Conservation (phyloP, 148 eudicot genomes). For the Rhododendron mucronatum region DNA sequence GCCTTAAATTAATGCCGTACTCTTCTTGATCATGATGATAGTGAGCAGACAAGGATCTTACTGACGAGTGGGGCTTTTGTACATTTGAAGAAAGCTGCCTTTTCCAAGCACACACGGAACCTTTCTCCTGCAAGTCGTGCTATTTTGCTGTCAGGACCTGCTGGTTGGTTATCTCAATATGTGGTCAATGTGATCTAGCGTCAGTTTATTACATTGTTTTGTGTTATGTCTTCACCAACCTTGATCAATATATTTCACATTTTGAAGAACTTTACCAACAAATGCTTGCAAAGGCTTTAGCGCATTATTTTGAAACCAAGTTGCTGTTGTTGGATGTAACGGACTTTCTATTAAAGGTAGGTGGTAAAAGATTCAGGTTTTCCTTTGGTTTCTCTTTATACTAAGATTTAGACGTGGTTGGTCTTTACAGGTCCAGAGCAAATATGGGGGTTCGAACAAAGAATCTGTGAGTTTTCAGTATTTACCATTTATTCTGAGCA, state of each 20-base stretch:
- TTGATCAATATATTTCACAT: conserved; percentile 6
- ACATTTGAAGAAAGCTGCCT: conserved; percentile 67
- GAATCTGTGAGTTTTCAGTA: conserved; percentile 50
- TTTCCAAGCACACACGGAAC: conserved; percentile 79
- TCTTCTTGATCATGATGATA: conserved; percentile 24
- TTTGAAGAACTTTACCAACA: conserved; percentile 83
- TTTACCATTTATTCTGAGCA: neutral
- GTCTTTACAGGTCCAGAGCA: conserved; percentile 70
- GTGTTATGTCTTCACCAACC: neutral
- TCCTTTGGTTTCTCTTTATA: neutral
- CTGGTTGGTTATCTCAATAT: conserved; percentile 58
- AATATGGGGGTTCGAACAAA: conserved; percentile 56
- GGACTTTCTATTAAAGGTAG: conserved; percentile 79
- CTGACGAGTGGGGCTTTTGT: conserved; percentile 92
- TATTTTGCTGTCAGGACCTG: conserved; percentile 86
- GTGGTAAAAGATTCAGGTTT: neutral
- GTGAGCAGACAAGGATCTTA: conserved; percentile 89
- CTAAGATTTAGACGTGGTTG: neutral
- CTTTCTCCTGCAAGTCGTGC: conserved; percentile 89
- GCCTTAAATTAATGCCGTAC: neutral
- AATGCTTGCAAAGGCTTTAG: conserved; percentile 94
- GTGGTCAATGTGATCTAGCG: conserved; percentile 4
- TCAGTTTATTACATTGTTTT: neutral
- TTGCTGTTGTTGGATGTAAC: conserved; percentile 70
- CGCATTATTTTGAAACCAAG: conserved; percentile 84